Base-by-base conservation (phyloP, 2,329 filamentous ascomycete genomes). In the Venturia oleaginea region DNA sequence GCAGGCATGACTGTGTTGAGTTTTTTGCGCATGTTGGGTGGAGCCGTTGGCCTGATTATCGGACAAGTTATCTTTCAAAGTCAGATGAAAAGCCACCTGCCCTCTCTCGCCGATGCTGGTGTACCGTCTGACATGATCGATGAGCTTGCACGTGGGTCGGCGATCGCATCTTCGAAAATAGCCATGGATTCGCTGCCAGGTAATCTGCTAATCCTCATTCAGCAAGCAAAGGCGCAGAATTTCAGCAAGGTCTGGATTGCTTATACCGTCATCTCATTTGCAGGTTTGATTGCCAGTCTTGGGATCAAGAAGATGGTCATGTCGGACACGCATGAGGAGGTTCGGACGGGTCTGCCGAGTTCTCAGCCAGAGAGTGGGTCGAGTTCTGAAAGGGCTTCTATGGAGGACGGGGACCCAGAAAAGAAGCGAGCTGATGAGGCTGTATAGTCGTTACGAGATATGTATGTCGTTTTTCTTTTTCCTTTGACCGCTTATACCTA, bases 41-140 rank as follows among this genome's bases (percentile, higher is more conserved):
- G 84, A 0, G 80, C 84, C 1, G 80, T 85, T n/a, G 84, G 84
- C 0, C 81, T 89, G 59, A 86, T 89, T 0, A 77, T 90, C 32
- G 88, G 88, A 22, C 85, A 87, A n/a, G 86, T 89, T 54, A 81
- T 91, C 38, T 90, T 91, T 75, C 84, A 89, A 73, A 90, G 90
- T 71, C 77, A 80, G 65, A 87, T 89, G 84, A 77, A 76, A 64
- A 80, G 83, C 69, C 76, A 78, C 32, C 76, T 88, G 0, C 80
- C 80, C 0, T 74, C 75, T 0, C 70, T 80, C 3, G 72, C 80
- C 2, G 83, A 82, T 0, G 68, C 69, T 6, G 68, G 76, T 59
- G 76, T 88, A 3, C 15, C 66, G 0, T 79, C 81, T 4, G 83
- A 84, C 17, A 72, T 75, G 67, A 71, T 72, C 2, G 34, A 66